Base-by-base conservation (phyloP, 2,329 filamentous ascomycete genomes). In the Thelonectria discophora region DNA sequence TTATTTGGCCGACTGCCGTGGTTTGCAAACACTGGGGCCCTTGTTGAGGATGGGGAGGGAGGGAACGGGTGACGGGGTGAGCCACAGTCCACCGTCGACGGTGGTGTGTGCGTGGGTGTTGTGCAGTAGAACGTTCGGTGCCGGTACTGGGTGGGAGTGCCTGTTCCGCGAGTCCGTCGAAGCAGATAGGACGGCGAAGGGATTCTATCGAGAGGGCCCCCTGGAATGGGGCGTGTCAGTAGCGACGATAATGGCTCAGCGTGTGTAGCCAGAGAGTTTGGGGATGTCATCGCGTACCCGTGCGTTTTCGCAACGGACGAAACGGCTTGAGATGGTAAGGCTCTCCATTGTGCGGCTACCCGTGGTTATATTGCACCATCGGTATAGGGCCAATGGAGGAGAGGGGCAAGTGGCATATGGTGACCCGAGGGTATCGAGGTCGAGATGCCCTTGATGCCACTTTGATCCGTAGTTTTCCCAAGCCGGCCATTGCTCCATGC, bases 231-330 rank as follows among this genome's bases (percentile, higher is more conserved):
- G 54, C 8, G 54, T 58, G 59, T 12, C 30, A 37, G 30, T 45
- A 58, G 39, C 32, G 46, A 47, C 5, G 61, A 60, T 55, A 56
- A 66, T 68, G 62, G 68, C 61, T 70, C 65, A 63, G 56, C 59
- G 65, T 63, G 59, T n/a, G 53, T 46, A 57, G 54, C 12, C 47
- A 58, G 37, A 58, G 37, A 47, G 45, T 39, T 62, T 58, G 21
- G 34, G 54, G 39, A 62, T 58, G 40, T 43, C 59, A 58, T 61
- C 53, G 53, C 27, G 53, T 55, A 43, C 34, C 34, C 11, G 34
- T 5, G 12, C 56, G 42, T 24, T 47, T 39, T n/a, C 54, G 45
- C 27, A 32, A 63, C 61, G 67, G 53, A 45, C 55, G 55, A 62
- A 64, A 59, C 60, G 24, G 62, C 62, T 64, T 42, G 18, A 50